Percentiles rank a stretch among this genome's conserved stretches.
Conservation (phyloP, 768 basidiomycete species). For the Porphyrellus cyaneotinctus region DNA sequence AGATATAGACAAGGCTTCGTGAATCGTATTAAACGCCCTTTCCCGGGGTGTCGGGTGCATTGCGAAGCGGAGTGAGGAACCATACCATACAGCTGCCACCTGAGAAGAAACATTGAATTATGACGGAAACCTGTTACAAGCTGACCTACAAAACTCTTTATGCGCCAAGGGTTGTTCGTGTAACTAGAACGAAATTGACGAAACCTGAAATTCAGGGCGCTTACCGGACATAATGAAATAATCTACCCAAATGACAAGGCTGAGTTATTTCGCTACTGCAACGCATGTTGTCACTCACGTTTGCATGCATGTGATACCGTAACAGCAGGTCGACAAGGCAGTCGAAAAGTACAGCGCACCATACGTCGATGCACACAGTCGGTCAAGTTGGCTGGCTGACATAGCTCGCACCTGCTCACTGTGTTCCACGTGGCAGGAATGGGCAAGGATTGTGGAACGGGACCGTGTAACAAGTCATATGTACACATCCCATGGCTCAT, state of each 20-base stretch:
- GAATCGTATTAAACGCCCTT: conserved; percentile 12
- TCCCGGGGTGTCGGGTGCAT: neutral
- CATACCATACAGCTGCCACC: conserved; percentile 12
- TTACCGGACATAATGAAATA: neutral
- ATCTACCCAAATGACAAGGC: neutral
- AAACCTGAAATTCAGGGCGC: neutral
- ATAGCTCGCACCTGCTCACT: neutral
- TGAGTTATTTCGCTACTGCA: neutral
- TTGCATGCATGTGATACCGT: neutral
- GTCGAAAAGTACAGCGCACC: neutral
- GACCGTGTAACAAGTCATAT: neutral
- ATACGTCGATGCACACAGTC: neutral
- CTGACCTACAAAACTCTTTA: conserved; percentile 1
- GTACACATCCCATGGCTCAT: neutral
- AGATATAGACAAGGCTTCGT: conserved; percentile 7
- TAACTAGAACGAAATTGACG: neutral
- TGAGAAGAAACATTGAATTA: neutral
- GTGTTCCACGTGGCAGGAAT: neutral
- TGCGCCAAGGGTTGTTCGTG: neutral
- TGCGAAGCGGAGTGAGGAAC: rapidly evolving
- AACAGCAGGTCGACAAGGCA: neutral
- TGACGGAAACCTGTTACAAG: neutral
- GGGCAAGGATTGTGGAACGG: neutral
- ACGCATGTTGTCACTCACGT: neutral
- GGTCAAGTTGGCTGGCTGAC: neutral